phyloP scores from a whole-genome alignment of 73 alveolate species.

The Stentor coeruleus region DNA sequence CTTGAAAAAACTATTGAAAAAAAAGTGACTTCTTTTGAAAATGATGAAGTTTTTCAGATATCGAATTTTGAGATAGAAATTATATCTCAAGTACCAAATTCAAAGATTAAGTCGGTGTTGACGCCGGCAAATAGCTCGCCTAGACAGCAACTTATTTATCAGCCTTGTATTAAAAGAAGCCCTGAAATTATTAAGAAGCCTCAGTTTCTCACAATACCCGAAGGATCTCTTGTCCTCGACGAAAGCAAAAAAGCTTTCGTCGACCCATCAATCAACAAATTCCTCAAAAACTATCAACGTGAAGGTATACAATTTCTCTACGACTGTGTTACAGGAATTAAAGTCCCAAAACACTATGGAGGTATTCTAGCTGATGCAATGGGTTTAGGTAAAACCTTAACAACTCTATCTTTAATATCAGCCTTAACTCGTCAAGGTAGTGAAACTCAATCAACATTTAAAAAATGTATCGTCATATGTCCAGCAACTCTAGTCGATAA shows the following conservation, averaged over 20 bases:
- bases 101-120: too few relatives aligned
- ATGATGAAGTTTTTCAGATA: too few relatives aligned
- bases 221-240: slow-evolving; percentile 8
- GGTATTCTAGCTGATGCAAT: slow-evolving; percentile 57
- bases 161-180: too few relatives aligned
- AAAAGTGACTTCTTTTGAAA: too few relatives aligned
- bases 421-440: slow-evolving; percentile 28
- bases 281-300: slow-evolving; percentile 33
- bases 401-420: slow-evolving; percentile 42
- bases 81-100: too few relatives aligned
- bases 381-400: slow-evolving; percentile 54
- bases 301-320: slow-evolving; percentile 43
- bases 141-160: too few relatives aligned
- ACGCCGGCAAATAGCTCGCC: too few relatives aligned
- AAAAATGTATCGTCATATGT: slow-evolving; percentile 38
- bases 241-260: slow-evolving; percentile 11
- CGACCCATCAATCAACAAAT: slow-evolving; percentile 13
- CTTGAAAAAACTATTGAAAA: too few relatives aligned
- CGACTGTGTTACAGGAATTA: slow-evolving; percentile 47
- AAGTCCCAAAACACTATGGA: slow-evolving; percentile 34
- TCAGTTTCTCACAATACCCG: too few relatives aligned
- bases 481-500: slow-evolving; percentile 51
- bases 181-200: too few relatives aligned
- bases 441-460: not conserved
- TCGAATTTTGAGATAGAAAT: too few relatives aligned